Conservation (phyloP, 192 early-diverging fungal species). For the Coemansia reversa region DNA sequence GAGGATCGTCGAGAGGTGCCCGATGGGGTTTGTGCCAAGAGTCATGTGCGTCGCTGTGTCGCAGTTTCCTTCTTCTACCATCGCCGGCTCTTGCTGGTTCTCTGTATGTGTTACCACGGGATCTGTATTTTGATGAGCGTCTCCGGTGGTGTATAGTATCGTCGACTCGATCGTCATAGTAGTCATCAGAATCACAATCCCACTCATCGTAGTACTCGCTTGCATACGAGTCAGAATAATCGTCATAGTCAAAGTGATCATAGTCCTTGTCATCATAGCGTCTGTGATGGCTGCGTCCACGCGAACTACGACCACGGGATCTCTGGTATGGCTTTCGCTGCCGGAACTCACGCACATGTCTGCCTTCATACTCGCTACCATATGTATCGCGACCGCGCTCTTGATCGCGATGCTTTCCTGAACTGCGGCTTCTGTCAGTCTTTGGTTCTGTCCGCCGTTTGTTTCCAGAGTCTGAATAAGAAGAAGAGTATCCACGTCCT, state of each 20-base stretch:
- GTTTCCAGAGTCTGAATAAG: slow-evolving; percentile 22
- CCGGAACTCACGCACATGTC: slow-evolving; percentile 26
- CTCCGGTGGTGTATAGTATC: slow-evolving; percentile 1
- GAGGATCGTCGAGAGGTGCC: slow-evolving; percentile 38
- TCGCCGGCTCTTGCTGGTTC: neutral
- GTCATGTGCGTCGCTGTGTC: neutral
- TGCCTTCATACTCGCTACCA: slow-evolving; percentile 18
- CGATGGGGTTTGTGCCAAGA: neutral
- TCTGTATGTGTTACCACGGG: neutral
- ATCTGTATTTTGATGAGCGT: neutral
- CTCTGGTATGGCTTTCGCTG: slow-evolving; percentile 12
- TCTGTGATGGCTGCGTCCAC: slow-evolving; percentile 12
- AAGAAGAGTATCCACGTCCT: slow-evolving; percentile 13
- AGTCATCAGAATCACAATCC: slow-evolving; percentile 19
- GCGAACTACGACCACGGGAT: slow-evolving; percentile 15
- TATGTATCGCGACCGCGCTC: slow-evolving; percentile 16
- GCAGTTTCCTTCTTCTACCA: neutral
- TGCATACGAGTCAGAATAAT: slow-evolving; percentile 25
- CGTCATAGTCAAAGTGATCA: slow-evolving; percentile 39
- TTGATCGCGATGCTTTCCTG: slow-evolving; percentile 13
- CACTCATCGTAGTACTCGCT: slow-evolving; percentile 38
- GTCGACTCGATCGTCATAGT: slow-evolving; percentile 3
- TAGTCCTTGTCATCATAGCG: slow-evolving; percentile 19
- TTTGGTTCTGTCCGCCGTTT: slow-evolving; percentile 2
- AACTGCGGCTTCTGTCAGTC: slow-evolving; percentile 3